Base-by-base conservation (phyloP, 306 rosid genomes). In the Vigna mungo region DNA sequence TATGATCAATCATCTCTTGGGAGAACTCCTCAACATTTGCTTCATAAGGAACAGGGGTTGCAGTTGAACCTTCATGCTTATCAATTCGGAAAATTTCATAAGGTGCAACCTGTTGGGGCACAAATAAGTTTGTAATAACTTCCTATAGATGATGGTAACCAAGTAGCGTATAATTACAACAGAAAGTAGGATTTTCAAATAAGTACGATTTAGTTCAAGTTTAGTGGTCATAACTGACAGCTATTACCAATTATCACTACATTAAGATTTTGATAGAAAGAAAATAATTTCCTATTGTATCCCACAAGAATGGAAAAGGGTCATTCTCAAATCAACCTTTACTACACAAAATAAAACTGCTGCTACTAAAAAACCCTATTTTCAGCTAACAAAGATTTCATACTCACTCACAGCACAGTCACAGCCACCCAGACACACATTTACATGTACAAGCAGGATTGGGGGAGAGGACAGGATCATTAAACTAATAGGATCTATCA, bases 61-160 rank as follows among this genome's bases (percentile, higher is more conserved):
- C 80, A 71, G 85, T 60, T 64, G 90, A 75, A 80, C 76, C 84
- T 81, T 92, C 99, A 56, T 79, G 76, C 72, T 85, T 92, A 72
- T 91, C 99, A 75, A 92, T 66, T 64, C 85, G 88, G 74, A 87
- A 76, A 77, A 96, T 89, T 81, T 91, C 97, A 84, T 76, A 75
- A 62, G 99, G 98, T 27, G 87, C 84, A 81, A 92, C 91, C 99
- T 96, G 87, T 82, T 30, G 20, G 43, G 23, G 59, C 49, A 70
- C 16, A 68, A 78, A 44, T 0, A 76, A 39, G 55, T 16, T 30
- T 60, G 39, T 58, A 21, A 65, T 5, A 47, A 61, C 78, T 55
- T 72, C 64, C 70, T 67, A 41, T 6, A 52, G 36, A 71, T 63
- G 72, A 52, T 60, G 68, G 27, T 68, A 10, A 52, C 75, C 25